Evolutionary conservation across 164 flowering plant species (phyloP).

Genomic region (Akebia trifoliata): DNA sequence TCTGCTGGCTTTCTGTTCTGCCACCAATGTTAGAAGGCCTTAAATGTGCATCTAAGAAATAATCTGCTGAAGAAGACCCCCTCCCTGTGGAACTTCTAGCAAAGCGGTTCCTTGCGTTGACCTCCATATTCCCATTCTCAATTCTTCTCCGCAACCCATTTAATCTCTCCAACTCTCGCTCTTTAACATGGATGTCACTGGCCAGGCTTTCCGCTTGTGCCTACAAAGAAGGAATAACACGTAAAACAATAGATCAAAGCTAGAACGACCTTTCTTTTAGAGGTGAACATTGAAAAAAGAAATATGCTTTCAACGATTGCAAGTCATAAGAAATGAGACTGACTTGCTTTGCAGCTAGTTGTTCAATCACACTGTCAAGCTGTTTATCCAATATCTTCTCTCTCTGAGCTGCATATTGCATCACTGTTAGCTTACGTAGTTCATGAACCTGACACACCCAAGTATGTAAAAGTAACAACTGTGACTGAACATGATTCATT

Average conservation of each 20-base stretch:
- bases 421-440: background rate
- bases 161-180: slow-evolving; percentile 71
- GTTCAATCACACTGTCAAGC: slow-evolving; percentile 86
- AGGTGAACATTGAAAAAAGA: background rate
- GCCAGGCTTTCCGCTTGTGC: slow-evolving; percentile 83
- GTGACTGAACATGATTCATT: background rate
- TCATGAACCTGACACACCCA: background rate
- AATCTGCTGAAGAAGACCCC: slow-evolving; percentile 41
- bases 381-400: slow-evolving; percentile 89
- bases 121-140: slow-evolving; percentile 38
- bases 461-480: background rate
- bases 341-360: slow-evolving; percentile 84
- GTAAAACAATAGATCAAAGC: background rate
- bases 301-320: background rate
- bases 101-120: slow-evolving; percentile 54
- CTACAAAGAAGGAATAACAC: slow-evolving; percentile 29
- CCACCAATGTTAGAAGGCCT: slow-evolving; percentile 38
- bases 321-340: slow-evolving; percentile 5
- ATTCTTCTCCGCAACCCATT: slow-evolving; percentile 44
- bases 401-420: slow-evolving; percentile 60
- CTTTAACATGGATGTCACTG: slow-evolving; percentile 65
- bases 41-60: slow-evolving; percentile 27
- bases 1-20: slow-evolving; percentile 48
- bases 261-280: background rate
- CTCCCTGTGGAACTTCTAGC: slow-evolving; percentile 39